phyloP scores from a whole-genome alignment of 164 flowering plant genomes.

The Houttuynia cordata region DNA sequence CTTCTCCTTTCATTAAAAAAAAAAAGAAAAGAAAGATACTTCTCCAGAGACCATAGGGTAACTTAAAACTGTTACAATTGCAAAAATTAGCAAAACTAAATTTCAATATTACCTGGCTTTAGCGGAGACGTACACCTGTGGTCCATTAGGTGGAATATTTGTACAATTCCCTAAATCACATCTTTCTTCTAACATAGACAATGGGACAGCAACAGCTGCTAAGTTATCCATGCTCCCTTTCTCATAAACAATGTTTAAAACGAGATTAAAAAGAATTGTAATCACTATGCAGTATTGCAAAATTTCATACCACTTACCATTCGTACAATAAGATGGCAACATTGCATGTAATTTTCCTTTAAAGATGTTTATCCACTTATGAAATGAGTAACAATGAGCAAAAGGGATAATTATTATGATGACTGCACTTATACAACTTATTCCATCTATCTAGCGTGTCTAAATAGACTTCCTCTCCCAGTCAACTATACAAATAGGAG shows the following conservation, averaged over 20 bases:
- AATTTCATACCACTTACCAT: no score
- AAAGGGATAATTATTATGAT: no score
- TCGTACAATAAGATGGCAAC: no score
- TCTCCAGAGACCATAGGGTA: not conserved
- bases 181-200: slow-evolving; percentile 21
- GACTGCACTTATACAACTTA: no score
- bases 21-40: not conserved
- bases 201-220: slow-evolving; percentile 80
- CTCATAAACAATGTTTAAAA: slow-evolving; percentile 64
- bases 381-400: no score
- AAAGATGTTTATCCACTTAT: no score
- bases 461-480: no score
- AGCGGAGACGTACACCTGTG: slow-evolving; percentile 9
- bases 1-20: no score
- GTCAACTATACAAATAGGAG: no score
- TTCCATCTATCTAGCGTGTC: no score
- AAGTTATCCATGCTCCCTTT: slow-evolving; percentile 87
- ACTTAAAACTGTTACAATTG: not conserved
- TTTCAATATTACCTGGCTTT: slow-evolving; percentile 26
- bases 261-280: slow-evolving; percentile 25
- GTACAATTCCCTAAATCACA: slow-evolving; percentile 16
- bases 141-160: slow-evolving; percentile 16
- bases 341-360: no score
- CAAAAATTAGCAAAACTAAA: not conserved
- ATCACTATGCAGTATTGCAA: no score